phyloP scores from a whole-genome alignment of 164 flowering plant genomes.

The Tetracentron sinense region DNA sequence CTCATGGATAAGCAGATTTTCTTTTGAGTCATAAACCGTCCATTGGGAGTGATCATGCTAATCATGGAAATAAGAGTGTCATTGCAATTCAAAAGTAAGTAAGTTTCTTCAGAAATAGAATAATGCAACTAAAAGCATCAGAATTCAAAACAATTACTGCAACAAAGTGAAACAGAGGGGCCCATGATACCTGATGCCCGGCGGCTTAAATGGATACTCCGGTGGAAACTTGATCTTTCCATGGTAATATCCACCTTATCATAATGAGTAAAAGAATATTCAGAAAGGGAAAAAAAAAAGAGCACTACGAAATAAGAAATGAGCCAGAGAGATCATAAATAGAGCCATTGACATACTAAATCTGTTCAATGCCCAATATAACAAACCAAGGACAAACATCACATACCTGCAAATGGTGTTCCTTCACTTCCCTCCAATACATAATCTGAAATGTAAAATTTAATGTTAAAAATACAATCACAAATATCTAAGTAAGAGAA shows the following conservation, averaged over 20 bases:
- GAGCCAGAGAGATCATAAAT: background rate
- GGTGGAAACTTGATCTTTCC: slow-evolving; percentile 96
- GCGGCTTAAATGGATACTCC: slow-evolving; percentile 96
- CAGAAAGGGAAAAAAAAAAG: background rate
- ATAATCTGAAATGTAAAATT: slow-evolving; percentile 52
- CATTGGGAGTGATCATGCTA: slow-evolving; percentile 98
- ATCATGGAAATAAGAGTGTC: background rate
- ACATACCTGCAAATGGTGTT: slow-evolving; percentile 86
- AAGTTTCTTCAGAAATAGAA: slow-evolving; percentile 3
- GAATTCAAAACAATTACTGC: background rate
- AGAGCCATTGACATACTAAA: background rate
- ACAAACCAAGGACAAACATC: slow-evolving; percentile 1
- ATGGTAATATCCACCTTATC: slow-evolving; percentile 81
- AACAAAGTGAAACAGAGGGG: background rate
- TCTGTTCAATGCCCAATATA: background rate
- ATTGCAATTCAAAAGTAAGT: background rate
- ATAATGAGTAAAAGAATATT: slow-evolving; percentile 4
- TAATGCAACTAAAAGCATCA: background rate
- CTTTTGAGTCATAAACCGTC: slow-evolving; percentile 86
- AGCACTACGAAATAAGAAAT: background rate
- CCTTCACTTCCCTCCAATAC: slow-evolving; percentile 96
- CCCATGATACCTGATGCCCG: slow-evolving; percentile 67
- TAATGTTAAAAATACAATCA: background rate
- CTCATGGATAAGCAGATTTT: slow-evolving; percentile 96
- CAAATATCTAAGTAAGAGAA: slow-evolving; percentile 6